phyloP scores from a whole-genome alignment of 768 basidiomycete genomes.

The Lyophyllum semitale region DNA sequence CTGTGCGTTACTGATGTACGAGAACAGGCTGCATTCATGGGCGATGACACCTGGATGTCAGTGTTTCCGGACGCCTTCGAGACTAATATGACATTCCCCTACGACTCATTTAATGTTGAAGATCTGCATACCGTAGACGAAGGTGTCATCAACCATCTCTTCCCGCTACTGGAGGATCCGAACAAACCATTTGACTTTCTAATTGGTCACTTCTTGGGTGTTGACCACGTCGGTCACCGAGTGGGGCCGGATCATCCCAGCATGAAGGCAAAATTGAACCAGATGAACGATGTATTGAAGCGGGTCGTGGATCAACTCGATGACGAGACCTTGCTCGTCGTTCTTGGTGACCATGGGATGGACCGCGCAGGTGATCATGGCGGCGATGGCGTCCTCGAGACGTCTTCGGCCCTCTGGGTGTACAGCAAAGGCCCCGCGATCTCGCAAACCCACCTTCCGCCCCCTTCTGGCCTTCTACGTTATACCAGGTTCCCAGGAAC shows the following conservation, averaged over 20 bases:
- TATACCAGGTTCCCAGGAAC: constrained; percentile 64
- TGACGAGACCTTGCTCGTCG: constrained; percentile 86
- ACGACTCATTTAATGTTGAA: constrained; percentile 98
- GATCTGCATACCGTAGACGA: constrained; percentile 95
- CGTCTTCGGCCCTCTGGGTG: constrained; percentile 86
- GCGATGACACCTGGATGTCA: constrained; percentile 95
- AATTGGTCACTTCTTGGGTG: constrained; percentile 92
- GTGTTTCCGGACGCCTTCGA: constrained; percentile 81
- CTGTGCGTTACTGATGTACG: constrained; percentile 1
- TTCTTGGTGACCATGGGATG: constrained; percentile 98
- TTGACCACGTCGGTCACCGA: constrained; percentile 95
- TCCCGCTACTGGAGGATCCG: constrained; percentile 67
- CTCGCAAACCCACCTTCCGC: constrained; percentile 28
- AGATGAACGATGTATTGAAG: constrained; percentile 82
- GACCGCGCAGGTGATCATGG: constrained; percentile 94
- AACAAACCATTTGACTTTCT: constrained; percentile 78
- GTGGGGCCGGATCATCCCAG: constrained; percentile 86
- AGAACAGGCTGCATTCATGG: constrained; percentile 80
- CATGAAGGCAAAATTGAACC: constrained; percentile 82
- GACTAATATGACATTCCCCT: constrained; percentile 76
- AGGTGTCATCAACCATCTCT: constrained; percentile 82
- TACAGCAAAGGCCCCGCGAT: constrained; percentile 78
- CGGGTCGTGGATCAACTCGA: constrained; percentile 76
- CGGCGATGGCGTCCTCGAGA: constrained; percentile 85
- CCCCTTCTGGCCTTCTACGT: constrained; percentile 56